A percentile compares a stretch with the other conserved stretches of the same genome.
phyloP scores from a whole-genome alignment of 768 basidiomycete species.

The Rubroboletus satanas region DNA sequence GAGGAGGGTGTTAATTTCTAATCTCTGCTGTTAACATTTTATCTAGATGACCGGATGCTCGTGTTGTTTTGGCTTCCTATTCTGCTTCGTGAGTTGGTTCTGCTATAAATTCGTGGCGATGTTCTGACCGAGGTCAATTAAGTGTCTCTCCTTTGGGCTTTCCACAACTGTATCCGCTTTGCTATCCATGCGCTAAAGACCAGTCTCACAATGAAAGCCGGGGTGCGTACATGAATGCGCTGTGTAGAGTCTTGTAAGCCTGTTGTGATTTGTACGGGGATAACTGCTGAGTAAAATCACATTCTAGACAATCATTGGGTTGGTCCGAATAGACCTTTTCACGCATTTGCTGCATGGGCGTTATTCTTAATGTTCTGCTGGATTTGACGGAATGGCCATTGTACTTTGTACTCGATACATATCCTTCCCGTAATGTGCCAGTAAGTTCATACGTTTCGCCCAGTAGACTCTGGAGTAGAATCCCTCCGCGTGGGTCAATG shows the following conservation, averaged over 20 bases:
- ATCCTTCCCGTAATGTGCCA: conserved; percentile 17
- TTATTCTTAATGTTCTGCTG: conserved; percentile 20
- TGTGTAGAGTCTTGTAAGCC: conserved; percentile 3
- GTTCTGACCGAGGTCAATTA: conserved; percentile 6
- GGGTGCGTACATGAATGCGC: conserved; percentile 32
- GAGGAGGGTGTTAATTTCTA: conserved; percentile 13
- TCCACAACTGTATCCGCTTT: conserved; percentile 52
- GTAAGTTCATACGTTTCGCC: neutral
- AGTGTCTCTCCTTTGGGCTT: conserved; percentile 64
- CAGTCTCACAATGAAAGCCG: conserved; percentile 43
- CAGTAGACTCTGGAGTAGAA: neutral
- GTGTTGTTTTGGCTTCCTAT: conserved; percentile 85
- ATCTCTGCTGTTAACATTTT: conserved; percentile 2
- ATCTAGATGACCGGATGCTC: conserved; percentile 78
- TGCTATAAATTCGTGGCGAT: neutral
- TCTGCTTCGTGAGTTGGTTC: conserved; percentile 59
- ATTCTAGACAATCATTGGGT: neutral
- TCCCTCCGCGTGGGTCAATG: conserved; percentile 21
- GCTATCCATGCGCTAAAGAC: conserved; percentile 48
- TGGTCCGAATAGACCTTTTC: conserved; percentile 5
- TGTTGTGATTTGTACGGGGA: neutral
- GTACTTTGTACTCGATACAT: conserved; percentile 21
- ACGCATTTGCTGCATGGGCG: neutral
- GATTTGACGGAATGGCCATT: conserved; percentile 15
- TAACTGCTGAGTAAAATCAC: neutral